Evolutionary conservation across 768 basidiomycete genomes (phyloP).

Genomic region (Nidularia pulvinata): DNA sequence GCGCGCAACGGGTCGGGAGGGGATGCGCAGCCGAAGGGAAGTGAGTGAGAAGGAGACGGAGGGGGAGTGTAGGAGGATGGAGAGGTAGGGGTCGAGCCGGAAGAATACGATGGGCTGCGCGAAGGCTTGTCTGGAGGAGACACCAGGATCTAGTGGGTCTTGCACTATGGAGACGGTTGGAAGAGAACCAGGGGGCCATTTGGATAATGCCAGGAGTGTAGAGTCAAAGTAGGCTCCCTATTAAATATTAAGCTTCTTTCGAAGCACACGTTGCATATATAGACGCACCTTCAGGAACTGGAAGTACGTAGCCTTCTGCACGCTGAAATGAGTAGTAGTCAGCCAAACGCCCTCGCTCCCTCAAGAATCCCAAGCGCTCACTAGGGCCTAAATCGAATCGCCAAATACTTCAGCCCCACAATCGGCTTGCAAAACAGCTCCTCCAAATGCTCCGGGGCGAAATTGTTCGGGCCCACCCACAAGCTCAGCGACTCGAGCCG

Average conservation of each 20-base stretch:
- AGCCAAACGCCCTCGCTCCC: too few species aligned
- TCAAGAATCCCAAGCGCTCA: slow-evolving; percentile 30
- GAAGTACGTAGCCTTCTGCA: slow-evolving; percentile 75
- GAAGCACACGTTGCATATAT: neutral
- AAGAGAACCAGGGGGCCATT: slow-evolving; percentile 53
- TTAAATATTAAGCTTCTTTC: neutral
- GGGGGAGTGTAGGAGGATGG: slow-evolving; percentile 41
- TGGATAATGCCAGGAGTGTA: slow-evolving; percentile 56
- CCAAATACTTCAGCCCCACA: slow-evolving; percentile 45
- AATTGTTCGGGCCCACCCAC: slow-evolving; percentile 74
- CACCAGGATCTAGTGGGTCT: slow-evolving; percentile 50
- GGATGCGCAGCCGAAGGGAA: slow-evolving; percentile 70
- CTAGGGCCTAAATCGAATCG: slow-evolving; percentile 85
- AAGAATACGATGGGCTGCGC: slow-evolving; percentile 93
- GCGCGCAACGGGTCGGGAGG: slow-evolving; percentile 55
- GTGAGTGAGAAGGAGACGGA: slow-evolving; percentile 49
- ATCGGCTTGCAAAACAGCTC: slow-evolving; percentile 56
- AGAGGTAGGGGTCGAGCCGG: slow-evolving; percentile 52
- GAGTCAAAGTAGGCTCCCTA: slow-evolving; percentile 90
- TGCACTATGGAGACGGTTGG: slow-evolving; percentile 62
- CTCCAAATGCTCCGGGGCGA: slow-evolving; percentile 81
- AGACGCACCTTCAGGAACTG: slow-evolving; percentile 71
- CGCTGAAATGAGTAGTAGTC: slow-evolving; percentile 29
- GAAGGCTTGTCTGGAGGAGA: slow-evolving; percentile 35
- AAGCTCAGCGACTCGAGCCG: slow-evolving; percentile 50